These are phyloP conservation scores for Adansonia gregorii DNA, from an alignment of 441 rosid species.

Conservation along the genomic window DNA sequence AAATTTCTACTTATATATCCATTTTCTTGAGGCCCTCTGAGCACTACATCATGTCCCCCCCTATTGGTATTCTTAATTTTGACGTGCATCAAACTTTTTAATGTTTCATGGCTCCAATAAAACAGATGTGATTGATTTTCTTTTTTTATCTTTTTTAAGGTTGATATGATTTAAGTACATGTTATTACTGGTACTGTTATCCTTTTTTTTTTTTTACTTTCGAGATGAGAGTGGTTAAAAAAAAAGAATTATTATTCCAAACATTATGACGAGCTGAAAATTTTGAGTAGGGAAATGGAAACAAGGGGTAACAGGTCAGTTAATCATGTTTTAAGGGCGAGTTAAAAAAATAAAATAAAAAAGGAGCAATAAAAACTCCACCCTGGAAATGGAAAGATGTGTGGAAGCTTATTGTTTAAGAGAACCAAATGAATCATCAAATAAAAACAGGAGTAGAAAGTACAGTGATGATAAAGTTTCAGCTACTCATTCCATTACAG, in stretches of 20 bases:
- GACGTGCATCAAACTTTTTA: background rate
- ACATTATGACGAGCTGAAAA: background rate
- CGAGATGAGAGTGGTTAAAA: constrained; percentile 7
- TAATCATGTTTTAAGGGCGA: background rate
- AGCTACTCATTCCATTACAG: constrained; percentile 4
- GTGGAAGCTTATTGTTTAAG: constrained; percentile 22
- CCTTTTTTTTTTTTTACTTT: background rate
- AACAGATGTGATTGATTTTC: background rate
- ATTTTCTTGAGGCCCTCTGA: background rate
- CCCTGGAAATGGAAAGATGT: constrained; percentile 26
- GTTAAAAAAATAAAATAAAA: no score
- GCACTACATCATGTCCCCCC: background rate
- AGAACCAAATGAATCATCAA: constrained; percentile 29
- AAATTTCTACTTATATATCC: background rate
- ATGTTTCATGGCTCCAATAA: background rate
- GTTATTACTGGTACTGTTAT: background rate
- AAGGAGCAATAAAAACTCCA: constrained; percentile 14
- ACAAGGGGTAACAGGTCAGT: background rate
- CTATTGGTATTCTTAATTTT: background rate
- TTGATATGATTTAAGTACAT: background rate
- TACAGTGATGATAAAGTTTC: constrained; percentile 33
- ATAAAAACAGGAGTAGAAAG: constrained; percentile 29
- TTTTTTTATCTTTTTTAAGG: no score
- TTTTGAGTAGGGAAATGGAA: background rate
- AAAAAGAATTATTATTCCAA: no score